Base-by-base conservation (phyloP, 129 eudicot species). In the Pulicaria dysenterica region DNA sequence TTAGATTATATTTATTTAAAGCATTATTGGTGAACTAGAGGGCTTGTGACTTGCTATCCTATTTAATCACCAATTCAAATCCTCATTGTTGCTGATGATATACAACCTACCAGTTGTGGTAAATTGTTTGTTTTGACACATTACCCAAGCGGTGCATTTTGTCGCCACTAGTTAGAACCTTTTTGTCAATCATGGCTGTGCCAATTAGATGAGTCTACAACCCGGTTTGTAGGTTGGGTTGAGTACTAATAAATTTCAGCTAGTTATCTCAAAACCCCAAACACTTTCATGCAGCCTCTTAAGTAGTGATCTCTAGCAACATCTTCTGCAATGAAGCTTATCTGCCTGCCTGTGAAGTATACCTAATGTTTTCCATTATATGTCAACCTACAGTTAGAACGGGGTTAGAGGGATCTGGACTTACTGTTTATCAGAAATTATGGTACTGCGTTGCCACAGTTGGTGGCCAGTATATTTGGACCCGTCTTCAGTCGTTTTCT, bases 361-460 rank as follows among this genome's bases (percentile, higher is more conserved):
- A 56, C 5, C 53, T 58, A 59, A 73, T 43, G 58, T 8, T 46
- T 57, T 72, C 40, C 45, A 45, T 83, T 72, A 41, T 24, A 36
- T 60, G 16, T 73, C 34, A 15, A 74, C 9, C 56, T 64, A 45
- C 84, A 94, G 97, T 90, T 46, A 83, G 96, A 66, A 94, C 89
- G 43, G 99, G 99, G 31, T 85, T 95, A 78, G 99, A 95, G 77
- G 99, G 99, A 67, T 96, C 99, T 42, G 97, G 99, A 62, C 89
- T 90, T n/a, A 86, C 99, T 2, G 85, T 84, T 73, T 81, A 94
- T 51, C 99, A 90, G 83, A 94, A 94, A 79, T 8, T 94, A 53
- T 90, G 89, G 97, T 94, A 94, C 73, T 94, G 97, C 77, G 63
- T 90, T 74, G 97, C 97, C 43, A 88, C 91, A 42, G 97, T 94